Conservation (phyloP, 2,329 filamentous ascomycete species). For the Pyricularia grisea region DNA sequence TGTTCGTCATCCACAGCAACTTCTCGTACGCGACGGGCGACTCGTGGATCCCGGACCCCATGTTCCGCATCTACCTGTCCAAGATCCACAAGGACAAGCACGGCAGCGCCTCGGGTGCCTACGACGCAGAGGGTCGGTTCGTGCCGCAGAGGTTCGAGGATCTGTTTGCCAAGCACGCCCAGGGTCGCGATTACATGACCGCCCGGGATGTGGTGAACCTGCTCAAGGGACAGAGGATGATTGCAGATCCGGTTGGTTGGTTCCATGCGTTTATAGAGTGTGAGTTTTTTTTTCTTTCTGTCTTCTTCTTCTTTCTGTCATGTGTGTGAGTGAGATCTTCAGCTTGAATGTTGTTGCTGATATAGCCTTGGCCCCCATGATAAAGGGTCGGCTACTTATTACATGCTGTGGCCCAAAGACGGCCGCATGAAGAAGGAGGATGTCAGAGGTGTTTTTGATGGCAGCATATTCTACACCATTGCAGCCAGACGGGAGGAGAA, state of each 20-base stretch:
- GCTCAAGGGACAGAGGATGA: background rate
- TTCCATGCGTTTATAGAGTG: background rate
- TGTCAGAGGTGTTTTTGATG: background rate
- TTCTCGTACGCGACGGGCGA: background rate
- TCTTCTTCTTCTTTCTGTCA: background rate
- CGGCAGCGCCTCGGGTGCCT: conserved; percentile 34
- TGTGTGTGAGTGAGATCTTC: too few species aligned
- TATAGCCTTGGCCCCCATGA: background rate
- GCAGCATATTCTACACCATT: background rate
- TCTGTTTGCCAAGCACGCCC: conserved; percentile 33
- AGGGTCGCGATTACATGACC: background rate
- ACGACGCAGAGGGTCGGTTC: conserved; percentile 38
- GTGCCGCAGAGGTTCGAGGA: conserved; percentile 40
- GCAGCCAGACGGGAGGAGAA: background rate
- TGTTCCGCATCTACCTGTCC: conserved; percentile 19
- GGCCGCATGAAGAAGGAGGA: conserved; percentile 1
- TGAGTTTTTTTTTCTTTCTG: background rate
- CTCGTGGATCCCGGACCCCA: background rate
- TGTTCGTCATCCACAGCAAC: background rate
- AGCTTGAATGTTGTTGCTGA: background rate
- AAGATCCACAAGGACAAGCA: conserved; percentile 34
- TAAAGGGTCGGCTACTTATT: background rate
- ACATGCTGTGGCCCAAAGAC: background rate
- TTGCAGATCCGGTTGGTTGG: background rate
- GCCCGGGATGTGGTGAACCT: background rate